Percentiles rank a stretch among this genome's conserved stretches.
phyloP scores from a whole-genome alignment of 2,329 filamentous ascomycete species.

The Chaetothyriales sp. region DNA sequence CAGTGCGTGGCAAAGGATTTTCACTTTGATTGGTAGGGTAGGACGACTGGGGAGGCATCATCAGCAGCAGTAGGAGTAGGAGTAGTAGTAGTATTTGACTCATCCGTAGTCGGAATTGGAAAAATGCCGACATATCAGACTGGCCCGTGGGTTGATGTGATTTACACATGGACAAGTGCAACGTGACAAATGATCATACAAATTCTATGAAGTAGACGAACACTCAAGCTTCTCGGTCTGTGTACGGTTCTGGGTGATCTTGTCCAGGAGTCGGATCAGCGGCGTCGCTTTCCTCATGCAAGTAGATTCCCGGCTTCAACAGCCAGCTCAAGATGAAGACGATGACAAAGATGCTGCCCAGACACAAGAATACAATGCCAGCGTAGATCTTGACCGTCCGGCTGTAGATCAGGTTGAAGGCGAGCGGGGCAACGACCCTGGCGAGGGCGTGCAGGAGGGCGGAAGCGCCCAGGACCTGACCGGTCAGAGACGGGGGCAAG shows the following conservation, averaged over 20 bases:
- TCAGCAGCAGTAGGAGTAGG: neutral
- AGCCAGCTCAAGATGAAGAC: constrained; percentile 55
- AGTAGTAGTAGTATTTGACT: neutral
- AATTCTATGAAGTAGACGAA: neutral
- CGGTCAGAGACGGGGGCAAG: constrained; percentile 64
- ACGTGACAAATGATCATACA: neutral
- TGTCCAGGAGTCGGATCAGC: neutral
- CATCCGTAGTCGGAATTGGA: neutral
- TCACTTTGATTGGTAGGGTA: neutral
- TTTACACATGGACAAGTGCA: neutral
- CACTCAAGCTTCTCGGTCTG: neutral
- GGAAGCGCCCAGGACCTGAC: constrained; percentile 74
- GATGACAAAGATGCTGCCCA: constrained; percentile 50
- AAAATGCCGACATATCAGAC: neutral
- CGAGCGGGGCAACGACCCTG: constrained; percentile 59
- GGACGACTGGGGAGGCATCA: no score
- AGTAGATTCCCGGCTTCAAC: constrained; percentile 43
- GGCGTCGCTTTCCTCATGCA: neutral
- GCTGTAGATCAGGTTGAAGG: constrained; percentile 79
- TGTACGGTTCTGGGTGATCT: neutral
- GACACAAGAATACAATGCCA: constrained; percentile 67
- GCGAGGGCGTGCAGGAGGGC: constrained; percentile 73
- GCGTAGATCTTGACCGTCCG: constrained; percentile 62
- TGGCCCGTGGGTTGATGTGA: neutral
- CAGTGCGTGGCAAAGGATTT: neutral